phyloP scores from a whole-genome alignment of 2,329 filamentous ascomycete species.

The Blastomyces percursus region DNA sequence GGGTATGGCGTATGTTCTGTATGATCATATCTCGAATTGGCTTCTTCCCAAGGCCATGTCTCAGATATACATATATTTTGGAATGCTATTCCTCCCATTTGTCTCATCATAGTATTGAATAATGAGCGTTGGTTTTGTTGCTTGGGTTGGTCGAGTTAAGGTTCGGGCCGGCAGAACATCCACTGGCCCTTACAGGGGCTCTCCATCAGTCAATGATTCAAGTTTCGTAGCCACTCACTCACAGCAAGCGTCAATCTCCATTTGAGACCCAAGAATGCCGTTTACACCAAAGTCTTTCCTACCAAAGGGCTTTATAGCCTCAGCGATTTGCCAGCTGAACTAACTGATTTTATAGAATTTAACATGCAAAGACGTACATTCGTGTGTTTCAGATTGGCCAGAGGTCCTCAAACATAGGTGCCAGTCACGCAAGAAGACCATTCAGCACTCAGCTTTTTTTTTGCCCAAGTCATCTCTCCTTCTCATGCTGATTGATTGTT shows the following conservation, averaged over 20 bases:
- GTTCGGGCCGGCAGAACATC: background rate
- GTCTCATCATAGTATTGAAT: background rate
- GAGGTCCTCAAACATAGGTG: too few species aligned
- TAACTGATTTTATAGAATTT: too few species aligned
- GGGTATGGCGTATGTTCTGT: background rate
- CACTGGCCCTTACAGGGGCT: background rate
- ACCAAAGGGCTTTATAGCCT: background rate
- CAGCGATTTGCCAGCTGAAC: background rate
- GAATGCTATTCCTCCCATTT: background rate
- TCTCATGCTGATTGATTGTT: background rate
- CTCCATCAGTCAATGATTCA: too few species aligned
- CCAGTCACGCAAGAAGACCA: too few species aligned
- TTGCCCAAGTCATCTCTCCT: background rate
- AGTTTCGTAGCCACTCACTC: too few species aligned
- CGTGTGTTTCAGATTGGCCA: too few species aligned
- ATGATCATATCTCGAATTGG: background rate
- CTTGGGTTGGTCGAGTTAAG: background rate
- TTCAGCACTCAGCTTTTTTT: background rate
- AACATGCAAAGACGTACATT: too few species aligned
- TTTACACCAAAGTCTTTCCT: background rate
- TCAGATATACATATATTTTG: background rate
- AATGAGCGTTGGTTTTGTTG: slow-evolving; percentile 14
- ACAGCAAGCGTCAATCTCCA: background rate
- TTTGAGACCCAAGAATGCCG: background rate
- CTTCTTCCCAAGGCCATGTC: background rate